These are phyloP conservation scores for Dittrichia graveolens DNA, from an alignment of 129 eudicot genomes.

Conservation along the genomic window DNA sequence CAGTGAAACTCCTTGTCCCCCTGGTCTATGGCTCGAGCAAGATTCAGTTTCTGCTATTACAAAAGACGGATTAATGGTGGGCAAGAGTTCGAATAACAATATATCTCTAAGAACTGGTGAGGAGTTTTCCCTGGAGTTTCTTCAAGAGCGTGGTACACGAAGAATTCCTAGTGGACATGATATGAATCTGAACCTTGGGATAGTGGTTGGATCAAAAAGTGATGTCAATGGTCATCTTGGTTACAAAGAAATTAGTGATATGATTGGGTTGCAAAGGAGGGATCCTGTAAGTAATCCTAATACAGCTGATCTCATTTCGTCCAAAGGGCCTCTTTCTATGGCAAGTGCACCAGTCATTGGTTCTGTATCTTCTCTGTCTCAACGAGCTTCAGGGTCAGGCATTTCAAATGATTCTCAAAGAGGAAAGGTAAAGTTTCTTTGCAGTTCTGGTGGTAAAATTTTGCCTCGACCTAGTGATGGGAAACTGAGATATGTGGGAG, in stretches of 20 bases:
- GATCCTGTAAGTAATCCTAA: constrained; percentile 59
- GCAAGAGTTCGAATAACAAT: constrained; percentile 42
- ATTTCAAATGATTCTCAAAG: constrained; percentile 56
- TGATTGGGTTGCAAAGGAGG: constrained; percentile 58
- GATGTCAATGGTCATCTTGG: constrained; percentile 46
- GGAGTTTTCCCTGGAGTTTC: constrained; percentile 65
- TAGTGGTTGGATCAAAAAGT: constrained; percentile 39
- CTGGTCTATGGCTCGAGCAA: constrained; percentile 45
- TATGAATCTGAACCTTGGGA: constrained; percentile 32
- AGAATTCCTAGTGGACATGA: constrained; percentile 40
- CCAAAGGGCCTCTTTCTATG: constrained; percentile 46
- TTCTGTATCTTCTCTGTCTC: constrained; percentile 41
- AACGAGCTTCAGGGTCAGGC: constrained; percentile 37
- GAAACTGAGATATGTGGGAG: constrained; percentile 89
- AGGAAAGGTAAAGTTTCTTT: constrained; percentile 77
- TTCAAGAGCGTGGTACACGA: constrained; percentile 56
- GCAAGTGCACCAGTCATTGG: constrained; percentile 40
- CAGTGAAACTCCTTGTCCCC: constrained; percentile 34
- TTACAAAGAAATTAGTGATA: constrained; percentile 53
- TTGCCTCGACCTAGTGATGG: constrained; percentile 89
- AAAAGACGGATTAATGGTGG: constrained; percentile 25
- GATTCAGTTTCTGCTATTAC: constrained; percentile 27
- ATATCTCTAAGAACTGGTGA: constrained; percentile 69
- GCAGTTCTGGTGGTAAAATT: constrained; percentile 84
- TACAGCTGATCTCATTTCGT: constrained; percentile 43